Conservation (phyloP, 257 asterid genomes). For the Orobanche coerulescens region DNA sequence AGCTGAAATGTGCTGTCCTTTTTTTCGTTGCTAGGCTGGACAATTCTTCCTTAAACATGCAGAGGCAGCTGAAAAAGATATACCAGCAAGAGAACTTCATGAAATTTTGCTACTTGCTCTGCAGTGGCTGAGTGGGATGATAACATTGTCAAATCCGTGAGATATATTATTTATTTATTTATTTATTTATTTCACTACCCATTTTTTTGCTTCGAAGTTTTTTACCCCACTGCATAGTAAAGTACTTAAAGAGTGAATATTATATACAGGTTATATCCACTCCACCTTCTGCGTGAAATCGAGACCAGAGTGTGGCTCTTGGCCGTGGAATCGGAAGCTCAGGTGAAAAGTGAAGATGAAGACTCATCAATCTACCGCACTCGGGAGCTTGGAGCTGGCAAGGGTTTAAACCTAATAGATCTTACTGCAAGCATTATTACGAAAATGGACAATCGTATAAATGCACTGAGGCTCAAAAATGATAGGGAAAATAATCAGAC, state of each 20-base stretch:
- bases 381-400: slow-evolving; percentile 58
- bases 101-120: slow-evolving; percentile 80
- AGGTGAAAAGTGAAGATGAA: slow-evolving; percentile 74
- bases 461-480: slow-evolving; percentile 39
- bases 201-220: slow-evolving; percentile 14
- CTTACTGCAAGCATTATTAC: slow-evolving; percentile 59
- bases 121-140: slow-evolving; percentile 95
- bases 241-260: slow-evolving; percentile 11
- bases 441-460: slow-evolving; percentile 76
- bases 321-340: slow-evolving; percentile 95
- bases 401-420: slow-evolving; percentile 71
- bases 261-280: slow-evolving; percentile 66
- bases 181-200: not conserved
- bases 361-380: slow-evolving; percentile 32
- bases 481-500: slow-evolving; percentile 65
- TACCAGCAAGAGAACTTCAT: slow-evolving; percentile 87
- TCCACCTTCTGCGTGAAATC: slow-evolving; percentile 86
- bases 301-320: slow-evolving; percentile 98
- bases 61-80: slow-evolving; percentile 73
- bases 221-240: slow-evolving; percentile 13
- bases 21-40: slow-evolving; percentile 64
- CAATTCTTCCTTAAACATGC: slow-evolving; percentile 90
- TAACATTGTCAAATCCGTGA: slow-evolving; percentile 76
- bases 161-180: slow-evolving; percentile 22
- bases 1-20: slow-evolving; percentile 13